A percentile compares a stretch with the other conserved stretches of the same genome.
These are phyloP conservation scores for Sorghum bicolor DNA, from an alignment of 176 grass and related monocot genomes.

Conservation along the genomic window Sorghum_bicolor_NCBIv3 NC_012876.2:1027501-1028000, in stretches of 20 bases:
- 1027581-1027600: constrained; percentile 83
- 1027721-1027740: constrained; percentile 63
- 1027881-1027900: neutral
- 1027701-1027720: constrained; percentile 51
- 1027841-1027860: neutral
- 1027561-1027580: constrained; percentile 74
- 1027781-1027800: neutral
- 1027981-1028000: neutral
- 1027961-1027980: neutral
- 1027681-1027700: constrained; percentile 53
- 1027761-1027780: constrained; percentile 7
- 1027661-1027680: constrained; percentile 25
- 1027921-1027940: neutral
- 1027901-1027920: neutral
- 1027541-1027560: constrained; percentile 47
- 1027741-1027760: constrained; percentile 35
- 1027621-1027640: constrained; percentile 56
- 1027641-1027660: constrained; percentile 51
- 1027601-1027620: constrained; percentile 92
- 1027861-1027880: neutral
- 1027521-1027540: constrained; percentile 56
- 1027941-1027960: neutral
- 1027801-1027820: neutral
- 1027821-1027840: neutral
- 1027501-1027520: constrained; percentile 60